Evolutionary conservation across 1,284 basidiomycete species (phyloP).

Genomic region (Heterobasidion occidentale): DNA sequence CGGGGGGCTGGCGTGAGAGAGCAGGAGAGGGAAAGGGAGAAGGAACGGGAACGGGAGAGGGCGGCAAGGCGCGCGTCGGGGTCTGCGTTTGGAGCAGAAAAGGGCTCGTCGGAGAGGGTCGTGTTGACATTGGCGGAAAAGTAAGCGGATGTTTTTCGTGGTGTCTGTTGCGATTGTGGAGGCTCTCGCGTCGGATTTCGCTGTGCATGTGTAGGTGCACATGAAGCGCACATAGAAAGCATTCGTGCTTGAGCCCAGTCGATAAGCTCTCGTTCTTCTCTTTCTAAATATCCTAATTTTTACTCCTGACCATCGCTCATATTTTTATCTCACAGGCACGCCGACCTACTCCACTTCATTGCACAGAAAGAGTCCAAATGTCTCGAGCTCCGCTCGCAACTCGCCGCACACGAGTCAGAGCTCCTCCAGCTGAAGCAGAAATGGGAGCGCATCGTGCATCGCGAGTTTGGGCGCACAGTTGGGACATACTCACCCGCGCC

Average conservation of each 20-base stretch:
- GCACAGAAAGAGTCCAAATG: conserved; percentile 79
- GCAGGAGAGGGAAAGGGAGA: conserved; percentile 13
- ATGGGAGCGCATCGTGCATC: conserved; percentile 71
- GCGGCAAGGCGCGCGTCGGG: conserved; percentile 7
- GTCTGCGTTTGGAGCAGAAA: conserved; percentile 4
- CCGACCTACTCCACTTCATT: conserved; percentile 68
- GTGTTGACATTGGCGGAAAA: conserved; percentile 58
- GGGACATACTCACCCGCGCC: conserved; percentile 4
- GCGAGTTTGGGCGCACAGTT: conserved; percentile 37
- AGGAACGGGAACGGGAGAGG: conserved; percentile 15
- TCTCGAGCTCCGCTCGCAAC: conserved; percentile 66
- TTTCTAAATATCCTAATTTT: not conserved
- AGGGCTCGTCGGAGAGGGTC: conserved; percentile 14
- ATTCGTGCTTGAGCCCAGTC: no score
- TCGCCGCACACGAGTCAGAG: conserved; percentile 62
- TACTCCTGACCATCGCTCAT: not conserved
- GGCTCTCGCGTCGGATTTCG: no score
- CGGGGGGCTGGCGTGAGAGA: conserved; percentile 13
- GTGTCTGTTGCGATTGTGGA: not conserved
- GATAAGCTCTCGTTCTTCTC: not conserved
- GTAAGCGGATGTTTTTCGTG: conserved; percentile 21
- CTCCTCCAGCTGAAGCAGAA: conserved; percentile 65
- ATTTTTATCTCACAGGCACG: conserved; percentile 40
- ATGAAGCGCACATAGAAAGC: no score
- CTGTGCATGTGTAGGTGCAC: no score